These are phyloP conservation scores for Aschersonia sp. DNA, from an alignment of 2,329 filamentous ascomycete genomes.

Conservation along the genomic window DNA sequence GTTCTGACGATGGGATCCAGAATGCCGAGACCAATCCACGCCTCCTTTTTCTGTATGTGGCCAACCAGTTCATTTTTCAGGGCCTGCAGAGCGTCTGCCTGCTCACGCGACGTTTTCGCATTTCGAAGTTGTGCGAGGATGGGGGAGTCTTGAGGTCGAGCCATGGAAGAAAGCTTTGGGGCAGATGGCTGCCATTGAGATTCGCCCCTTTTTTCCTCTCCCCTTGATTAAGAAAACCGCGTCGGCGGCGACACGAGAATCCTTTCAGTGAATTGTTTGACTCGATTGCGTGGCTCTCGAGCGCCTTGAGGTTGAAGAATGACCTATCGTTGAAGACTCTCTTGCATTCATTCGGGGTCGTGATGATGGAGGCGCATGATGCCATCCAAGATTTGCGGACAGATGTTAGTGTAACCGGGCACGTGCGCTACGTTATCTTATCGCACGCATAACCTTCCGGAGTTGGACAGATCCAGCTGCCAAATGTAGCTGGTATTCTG, in stretches of 20 bases:
- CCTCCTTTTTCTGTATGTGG: conserved; percentile 73
- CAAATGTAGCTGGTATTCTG: no score
- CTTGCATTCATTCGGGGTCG: no score
- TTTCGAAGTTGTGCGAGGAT: conserved; percentile 42
- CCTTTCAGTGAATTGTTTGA: no score
- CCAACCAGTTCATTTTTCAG: conserved; percentile 87
- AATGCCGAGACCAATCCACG: conserved; percentile 57
- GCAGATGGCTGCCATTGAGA: conserved; percentile 1
- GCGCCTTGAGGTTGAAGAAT: no score
- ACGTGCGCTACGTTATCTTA: no score
- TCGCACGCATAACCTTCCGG: no score
- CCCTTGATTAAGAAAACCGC: neutral
- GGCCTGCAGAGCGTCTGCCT: conserved; percentile 46
- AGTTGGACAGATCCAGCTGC: no score
- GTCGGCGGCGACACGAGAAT: no score
- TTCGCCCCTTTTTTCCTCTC: conserved; percentile 1
- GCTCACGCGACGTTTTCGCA: conserved; percentile 35
- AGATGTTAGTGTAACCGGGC: no score
- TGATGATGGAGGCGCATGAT: no score
- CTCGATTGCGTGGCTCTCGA: neutral
- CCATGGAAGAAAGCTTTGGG: conserved; percentile 26
- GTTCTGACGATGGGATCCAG: conserved; percentile 41
- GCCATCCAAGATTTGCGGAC: no score
- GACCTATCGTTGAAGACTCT: no score
- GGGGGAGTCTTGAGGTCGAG: conserved; percentile 33